Evolutionary conservation across 1,284 basidiomycete genomes (phyloP).

Genomic region (Hemileia vastatrix): DNA sequence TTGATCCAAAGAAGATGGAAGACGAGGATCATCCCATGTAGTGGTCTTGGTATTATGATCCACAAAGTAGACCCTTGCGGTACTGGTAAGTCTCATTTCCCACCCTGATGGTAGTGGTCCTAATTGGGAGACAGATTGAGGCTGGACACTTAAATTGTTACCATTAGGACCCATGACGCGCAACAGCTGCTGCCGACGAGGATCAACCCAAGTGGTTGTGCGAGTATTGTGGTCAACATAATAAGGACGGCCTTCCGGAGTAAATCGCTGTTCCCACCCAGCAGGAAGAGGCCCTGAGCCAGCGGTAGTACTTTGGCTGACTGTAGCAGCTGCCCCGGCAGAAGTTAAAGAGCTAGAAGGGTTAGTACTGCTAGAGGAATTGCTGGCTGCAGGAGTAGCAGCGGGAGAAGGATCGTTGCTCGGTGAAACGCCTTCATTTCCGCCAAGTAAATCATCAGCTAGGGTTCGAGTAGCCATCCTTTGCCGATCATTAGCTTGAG

Average conservation of each 20-base stretch:
- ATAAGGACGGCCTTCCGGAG: conserved; percentile 6
- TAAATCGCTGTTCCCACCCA: conserved; percentile 48
- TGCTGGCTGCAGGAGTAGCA: background rate
- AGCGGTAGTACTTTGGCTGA: conserved; percentile 52
- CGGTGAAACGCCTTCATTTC: background rate
- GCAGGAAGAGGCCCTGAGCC: conserved; percentile 46
- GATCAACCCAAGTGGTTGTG: conserved; percentile 96
- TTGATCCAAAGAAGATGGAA: conserved; percentile 46
- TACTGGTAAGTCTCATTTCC: conserved; percentile 93
- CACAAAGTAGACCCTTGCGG: conserved; percentile 88
- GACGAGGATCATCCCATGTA: conserved; percentile 78
- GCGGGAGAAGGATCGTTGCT: background rate
- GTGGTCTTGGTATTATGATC: conserved; percentile 94
- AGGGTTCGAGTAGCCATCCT: conserved; percentile 66
- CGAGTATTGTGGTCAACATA: conserved; percentile 84
- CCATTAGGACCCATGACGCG: conserved; percentile 75
- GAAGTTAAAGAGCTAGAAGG: conserved; percentile 33
- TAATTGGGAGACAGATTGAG: conserved; percentile 73
- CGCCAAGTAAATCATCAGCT: conserved; percentile 66
- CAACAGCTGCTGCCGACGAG: conserved; percentile 72
- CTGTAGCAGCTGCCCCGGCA: conserved; percentile 46
- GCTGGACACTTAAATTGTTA: conserved; percentile 65
- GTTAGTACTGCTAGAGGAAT: background rate
- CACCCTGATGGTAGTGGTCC: conserved; percentile 92
- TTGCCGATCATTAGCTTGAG: conserved; percentile 57